Base-by-base conservation (phyloP, 257 asterid genomes). In the Solanum dulcamara region DNA sequence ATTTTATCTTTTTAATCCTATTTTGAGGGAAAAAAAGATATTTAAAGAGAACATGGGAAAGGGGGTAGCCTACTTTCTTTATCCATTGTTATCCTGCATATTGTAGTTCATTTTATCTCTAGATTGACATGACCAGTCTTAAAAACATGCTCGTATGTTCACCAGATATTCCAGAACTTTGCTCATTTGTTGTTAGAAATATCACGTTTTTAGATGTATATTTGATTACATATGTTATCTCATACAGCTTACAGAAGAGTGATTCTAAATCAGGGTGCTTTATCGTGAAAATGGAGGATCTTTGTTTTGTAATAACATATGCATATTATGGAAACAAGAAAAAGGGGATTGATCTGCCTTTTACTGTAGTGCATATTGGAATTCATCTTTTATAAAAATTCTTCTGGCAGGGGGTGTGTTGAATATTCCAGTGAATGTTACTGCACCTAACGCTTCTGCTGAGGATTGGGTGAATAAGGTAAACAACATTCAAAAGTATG, bases 381-480 rank as follows among this genome's bases (percentile, higher is more conserved):
- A 35, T 10, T 68, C 9, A 48, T 33, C 18, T 3, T 10, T 33
- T 30, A 66, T 26, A 62, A 35, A 15, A 32, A 7, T 33, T 0
- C 2, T n/a, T 48, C 0, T 80, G 46, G 59, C 85, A 88, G 89
- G 90, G 48, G 85, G 91, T 83, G 89, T 89, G 10, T 82, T 87
- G 85, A 89, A 87, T 83, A 87, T 75, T 71, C 89, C 87, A 83
- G 91, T 87, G 66, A 85, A 88, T 75, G 87, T 85, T 30, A 87
- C 90, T 42, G 86, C 79, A 28, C 87, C 86, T 5, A 74, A 87
- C 57, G 88, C 91, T 50, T 80, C 88, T 40, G 85, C 91, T 35
- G 87, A 89, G 81, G 59, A 86, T 14, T 89, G 91, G 91, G 57
- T 85, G 24, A 57, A 46, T 46, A 80, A 84, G 88, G 87, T 89